A percentile compares a stretch with the other conserved stretches of the same genome.
Evolutionary conservation across 805 yeast genomes (phyloP).

Genomic region (Metschnikowia arizonensis): DNA sequence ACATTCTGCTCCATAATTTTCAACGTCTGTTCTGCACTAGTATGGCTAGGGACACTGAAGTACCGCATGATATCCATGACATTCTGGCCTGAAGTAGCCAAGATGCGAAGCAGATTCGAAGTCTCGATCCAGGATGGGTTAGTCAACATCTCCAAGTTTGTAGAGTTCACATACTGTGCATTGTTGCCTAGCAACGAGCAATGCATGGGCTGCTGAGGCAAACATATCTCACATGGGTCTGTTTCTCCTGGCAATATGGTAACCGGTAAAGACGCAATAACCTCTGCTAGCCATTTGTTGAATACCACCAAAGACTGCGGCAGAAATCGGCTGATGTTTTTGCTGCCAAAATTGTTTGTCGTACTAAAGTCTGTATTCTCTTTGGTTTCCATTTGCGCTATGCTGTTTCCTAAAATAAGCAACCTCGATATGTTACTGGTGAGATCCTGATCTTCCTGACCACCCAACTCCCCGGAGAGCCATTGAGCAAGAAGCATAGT

Average conservation of each 20-base stretch:
- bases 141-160: slow-evolving; percentile 21
- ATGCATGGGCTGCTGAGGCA: slow-evolving; percentile 93
- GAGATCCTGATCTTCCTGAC: slow-evolving; percentile 20
- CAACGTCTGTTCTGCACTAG: slow-evolving; percentile 6
- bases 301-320: slow-evolving; percentile 48
- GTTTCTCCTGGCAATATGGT: slow-evolving; percentile 77
- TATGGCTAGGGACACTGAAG: slow-evolving; percentile 35
- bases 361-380: slow-evolving; percentile 26
- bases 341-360: slow-evolving; percentile 47
- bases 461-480: slow-evolving; percentile 65
- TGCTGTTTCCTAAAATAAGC: slow-evolving; percentile 71
- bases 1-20: slow-evolving; percentile 58
- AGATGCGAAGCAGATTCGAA: slow-evolving; percentile 46
- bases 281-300: slow-evolving; percentile 54
- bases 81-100: slow-evolving; percentile 85
- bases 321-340: slow-evolving; percentile 50
- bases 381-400: slow-evolving; percentile 31
- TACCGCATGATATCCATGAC: slow-evolving; percentile 75
- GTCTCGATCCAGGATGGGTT: slow-evolving; percentile 75
- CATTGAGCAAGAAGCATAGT: slow-evolving; percentile 63
- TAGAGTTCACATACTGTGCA: slow-evolving; percentile 35
- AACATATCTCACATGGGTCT: slow-evolving; percentile 79
- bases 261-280: slow-evolving; percentile 60
- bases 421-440: slow-evolving; percentile 43
- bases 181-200: slow-evolving; percentile 57